These are phyloP conservation scores for Pleurotus tuoliensis DNA, from an alignment of 768 basidiomycete species.

Conservation along the genomic window DNA sequence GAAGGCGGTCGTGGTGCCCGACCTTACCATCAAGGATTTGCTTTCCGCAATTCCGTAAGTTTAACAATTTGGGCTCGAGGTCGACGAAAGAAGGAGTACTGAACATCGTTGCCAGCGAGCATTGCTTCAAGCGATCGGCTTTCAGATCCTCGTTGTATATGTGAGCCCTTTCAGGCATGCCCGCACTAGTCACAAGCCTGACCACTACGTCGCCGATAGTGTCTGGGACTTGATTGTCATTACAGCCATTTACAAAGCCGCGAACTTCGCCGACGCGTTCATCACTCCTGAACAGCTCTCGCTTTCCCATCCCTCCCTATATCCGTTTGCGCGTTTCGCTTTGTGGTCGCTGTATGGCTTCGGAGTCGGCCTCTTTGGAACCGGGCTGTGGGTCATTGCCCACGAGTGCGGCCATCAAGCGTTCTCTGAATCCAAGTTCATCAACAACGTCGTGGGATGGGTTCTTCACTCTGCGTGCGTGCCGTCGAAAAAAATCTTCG, in stretches of 20 bases:
- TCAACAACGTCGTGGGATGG: slow-evolving; percentile 94
- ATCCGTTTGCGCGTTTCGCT: slow-evolving; percentile 56
- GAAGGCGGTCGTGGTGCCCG: slow-evolving; percentile 65
- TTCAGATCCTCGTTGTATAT: slow-evolving; percentile 75
- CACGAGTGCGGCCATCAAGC: slow-evolving; percentile 97
- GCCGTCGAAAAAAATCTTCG: slow-evolving; percentile 9
- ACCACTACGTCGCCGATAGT: slow-evolving; percentile 29
- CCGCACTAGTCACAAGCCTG: neutral
- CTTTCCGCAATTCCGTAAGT: slow-evolving; percentile 80
- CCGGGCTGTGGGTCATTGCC: slow-evolving; percentile 92
- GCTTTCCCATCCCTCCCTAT: slow-evolving; percentile 59
- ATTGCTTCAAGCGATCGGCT: slow-evolving; percentile 90
- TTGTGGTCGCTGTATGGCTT: slow-evolving; percentile 84
- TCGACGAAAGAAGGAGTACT: neutral
- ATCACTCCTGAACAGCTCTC: slow-evolving; percentile 51
- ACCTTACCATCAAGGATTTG: slow-evolving; percentile 85
- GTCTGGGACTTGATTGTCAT: slow-evolving; percentile 76
- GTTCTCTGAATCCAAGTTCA: slow-evolving; percentile 85
- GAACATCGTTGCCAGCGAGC: slow-evolving; percentile 41
- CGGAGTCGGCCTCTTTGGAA: slow-evolving; percentile 78
- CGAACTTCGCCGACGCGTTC: slow-evolving; percentile 59
- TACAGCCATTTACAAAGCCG: slow-evolving; percentile 60
- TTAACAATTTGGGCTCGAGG: neutral
- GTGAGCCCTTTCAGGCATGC: slow-evolving; percentile 36
- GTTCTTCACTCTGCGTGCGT: slow-evolving; percentile 84